A percentile compares a stretch with the other conserved stretches of the same genome.
phyloP scores from a whole-genome alignment of 2,329 filamentous ascomycete genomes.

The Colletotrichum liriopes region DNA sequence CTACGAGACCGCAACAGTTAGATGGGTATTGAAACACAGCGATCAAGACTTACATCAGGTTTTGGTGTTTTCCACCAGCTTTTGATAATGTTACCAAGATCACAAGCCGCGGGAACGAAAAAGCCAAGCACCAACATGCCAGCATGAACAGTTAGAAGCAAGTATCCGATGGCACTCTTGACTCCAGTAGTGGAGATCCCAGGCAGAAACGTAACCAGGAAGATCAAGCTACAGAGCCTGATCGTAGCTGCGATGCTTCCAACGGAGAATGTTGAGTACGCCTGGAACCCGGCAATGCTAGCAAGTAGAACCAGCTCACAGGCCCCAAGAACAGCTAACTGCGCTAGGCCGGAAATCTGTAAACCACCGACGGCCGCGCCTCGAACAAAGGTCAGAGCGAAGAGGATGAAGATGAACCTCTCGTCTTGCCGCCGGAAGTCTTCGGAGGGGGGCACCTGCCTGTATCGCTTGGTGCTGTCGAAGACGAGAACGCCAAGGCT shows the following conservation, averaged over 20 bases:
- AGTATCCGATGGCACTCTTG: conserved; percentile 80
- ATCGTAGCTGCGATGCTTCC: conserved; percentile 35
- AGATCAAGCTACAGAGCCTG: conserved; percentile 65
- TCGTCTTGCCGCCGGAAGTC: conserved; percentile 58
- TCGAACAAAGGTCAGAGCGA: conserved; percentile 75
- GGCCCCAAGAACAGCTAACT: conserved; percentile 77
- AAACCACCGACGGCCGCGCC: conserved; percentile 79
- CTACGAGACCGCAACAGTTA: conserved; percentile 12
- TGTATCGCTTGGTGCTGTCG: conserved; percentile 77
- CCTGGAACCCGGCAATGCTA: conserved; percentile 42
- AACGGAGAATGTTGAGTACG: conserved; percentile 36
- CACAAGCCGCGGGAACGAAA: conserved; percentile 71
- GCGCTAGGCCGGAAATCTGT: conserved; percentile 70
- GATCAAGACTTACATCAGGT: conserved; percentile 39
- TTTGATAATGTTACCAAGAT: conserved; percentile 29
- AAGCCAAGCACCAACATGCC: conserved; percentile 79
- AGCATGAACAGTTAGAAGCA: conserved; percentile 76
- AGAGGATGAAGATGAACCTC: conserved; percentile 73
- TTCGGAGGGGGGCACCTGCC: conserved; percentile 67
- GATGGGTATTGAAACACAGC: too few relatives aligned
- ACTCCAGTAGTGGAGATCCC: conserved; percentile 74
- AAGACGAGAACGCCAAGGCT: conserved; percentile 52
- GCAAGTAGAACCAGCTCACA: conserved; percentile 77
- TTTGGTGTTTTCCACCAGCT: conserved; percentile 19
- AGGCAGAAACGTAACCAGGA: conserved; percentile 65